Evolutionary conservation across 2,329 filamentous ascomycete genomes (phyloP).

Genomic region (Colletotrichum echinochloae): DNA sequence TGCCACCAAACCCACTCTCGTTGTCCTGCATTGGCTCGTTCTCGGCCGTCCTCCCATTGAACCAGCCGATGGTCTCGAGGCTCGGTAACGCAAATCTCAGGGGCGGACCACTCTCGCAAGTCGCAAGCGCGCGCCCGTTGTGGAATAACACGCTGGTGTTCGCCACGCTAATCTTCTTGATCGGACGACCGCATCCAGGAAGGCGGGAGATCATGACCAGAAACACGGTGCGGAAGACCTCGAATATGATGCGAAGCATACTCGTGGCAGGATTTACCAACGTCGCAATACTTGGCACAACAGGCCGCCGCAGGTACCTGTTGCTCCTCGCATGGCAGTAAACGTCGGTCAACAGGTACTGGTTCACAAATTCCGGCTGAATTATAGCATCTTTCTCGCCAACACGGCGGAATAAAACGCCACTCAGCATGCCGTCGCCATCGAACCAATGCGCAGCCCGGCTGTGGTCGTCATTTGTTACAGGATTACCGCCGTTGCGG

Average conservation of each 20-base stretch:
- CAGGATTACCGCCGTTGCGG: constrained; percentile 77
- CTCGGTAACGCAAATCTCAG: constrained; percentile 73
- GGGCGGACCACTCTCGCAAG: constrained; percentile 78
- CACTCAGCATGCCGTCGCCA: constrained; percentile 79
- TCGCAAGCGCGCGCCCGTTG: constrained; percentile 75
- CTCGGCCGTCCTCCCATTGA: constrained; percentile 69
- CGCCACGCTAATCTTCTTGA: constrained; percentile 77
- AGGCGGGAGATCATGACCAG: constrained; percentile 67
- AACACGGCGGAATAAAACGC: constrained; percentile 67
- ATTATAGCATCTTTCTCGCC: constrained; percentile 55
- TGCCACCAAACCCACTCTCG: constrained; percentile 63
- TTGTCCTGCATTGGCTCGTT: constrained; percentile 52
- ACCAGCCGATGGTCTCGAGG: constrained; percentile 78
- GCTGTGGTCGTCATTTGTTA: constrained; percentile 69
- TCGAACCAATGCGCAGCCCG: constrained; percentile 81
- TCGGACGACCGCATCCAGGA: constrained; percentile 66
- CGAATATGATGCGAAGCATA: constrained; percentile 60
- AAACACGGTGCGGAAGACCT: constrained; percentile 67
- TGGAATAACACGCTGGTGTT: constrained; percentile 77
- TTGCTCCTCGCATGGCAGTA: constrained; percentile 66
- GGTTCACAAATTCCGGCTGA: constrained; percentile 74
- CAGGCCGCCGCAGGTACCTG: constrained; percentile 61
- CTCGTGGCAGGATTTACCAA: constrained; percentile 70
- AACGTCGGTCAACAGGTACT: constrained; percentile 76
- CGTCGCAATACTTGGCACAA: constrained; percentile 76